These are phyloP conservation scores for Brassica nigra DNA, from an alignment of 345 rosid species.

Conservation along the genomic window DNA sequence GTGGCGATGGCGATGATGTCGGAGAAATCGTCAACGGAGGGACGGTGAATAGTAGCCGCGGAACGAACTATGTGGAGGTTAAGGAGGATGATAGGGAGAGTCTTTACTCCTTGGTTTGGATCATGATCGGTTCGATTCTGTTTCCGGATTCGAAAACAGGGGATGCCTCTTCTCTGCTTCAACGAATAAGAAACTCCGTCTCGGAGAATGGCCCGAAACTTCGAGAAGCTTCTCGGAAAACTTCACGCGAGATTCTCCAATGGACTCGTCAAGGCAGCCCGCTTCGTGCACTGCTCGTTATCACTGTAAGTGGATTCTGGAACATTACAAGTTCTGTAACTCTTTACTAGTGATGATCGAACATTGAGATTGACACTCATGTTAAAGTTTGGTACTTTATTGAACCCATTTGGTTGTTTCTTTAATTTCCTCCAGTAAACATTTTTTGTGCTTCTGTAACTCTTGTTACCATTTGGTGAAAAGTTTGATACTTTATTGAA, in stretches of 20 bases:
- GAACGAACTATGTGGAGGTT: neutral
- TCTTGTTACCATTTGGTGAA: too few species aligned
- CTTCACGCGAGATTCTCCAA: slow-evolving; percentile 49
- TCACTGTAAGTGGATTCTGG: slow-evolving; percentile 58
- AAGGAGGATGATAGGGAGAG: slow-evolving; percentile 32
- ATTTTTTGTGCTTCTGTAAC: too few species aligned
- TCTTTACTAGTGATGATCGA: too few species aligned
- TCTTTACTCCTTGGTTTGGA: slow-evolving; percentile 52
- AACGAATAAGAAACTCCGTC: slow-evolving; percentile 54
- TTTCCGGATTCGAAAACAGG: slow-evolving; percentile 47
- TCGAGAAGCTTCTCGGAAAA: slow-evolving; percentile 55
- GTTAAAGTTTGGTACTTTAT: too few species aligned
- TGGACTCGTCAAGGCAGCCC: slow-evolving; percentile 86
- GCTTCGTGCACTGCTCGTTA: slow-evolving; percentile 77
- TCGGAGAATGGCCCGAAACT: slow-evolving; percentile 56
- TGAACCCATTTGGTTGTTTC: too few species aligned
- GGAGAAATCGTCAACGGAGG: slow-evolving; percentile 36
- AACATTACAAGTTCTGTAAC: too few species aligned
- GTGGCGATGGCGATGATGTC: slow-evolving; percentile 17
- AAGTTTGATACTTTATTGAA: neutral
- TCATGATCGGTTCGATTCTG: slow-evolving; percentile 50
- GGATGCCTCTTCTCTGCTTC: slow-evolving; percentile 43
- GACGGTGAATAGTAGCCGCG: neutral
- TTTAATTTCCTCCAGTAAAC: too few species aligned
- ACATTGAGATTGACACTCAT: too few species aligned